Evolutionary conservation across 2,329 filamentous ascomycete genomes (phyloP), one percentile per base, ranked within the genome.

Genomic region (Malbranchea cinnamomea): DNA sequence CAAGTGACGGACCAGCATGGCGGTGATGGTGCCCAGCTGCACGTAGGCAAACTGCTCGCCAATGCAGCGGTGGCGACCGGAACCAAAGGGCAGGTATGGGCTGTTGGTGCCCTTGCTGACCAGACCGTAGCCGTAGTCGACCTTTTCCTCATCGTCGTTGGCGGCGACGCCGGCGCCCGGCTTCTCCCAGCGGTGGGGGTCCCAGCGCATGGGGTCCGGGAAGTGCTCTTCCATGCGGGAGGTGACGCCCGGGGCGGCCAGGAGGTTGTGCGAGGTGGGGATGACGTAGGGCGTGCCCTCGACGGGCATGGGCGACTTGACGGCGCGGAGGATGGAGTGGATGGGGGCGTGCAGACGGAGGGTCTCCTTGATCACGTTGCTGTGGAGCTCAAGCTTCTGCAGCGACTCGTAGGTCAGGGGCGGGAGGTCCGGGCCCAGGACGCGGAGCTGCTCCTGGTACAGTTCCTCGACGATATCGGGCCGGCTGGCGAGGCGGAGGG

Each of bases 1-100:
- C 62, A 93, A 81, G 31, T 73, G 53, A 28, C 83, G 69, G 23
- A 92, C 78, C 41, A 85, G 60, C 35, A 74, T 74, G 29, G 76
- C 82, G 8, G 77, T 63, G 41, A 95, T 91, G 25, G 82, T 84
- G 51, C 85, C 78, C 38, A 95, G 65, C 60, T 95, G 87, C 34
- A 91, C 67, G 52, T 91, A 92, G 43, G 87, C 87, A 54, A 94
- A 95, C 49, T 93, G 83, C 65, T 95, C 87, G 41, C 87, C 87
- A 49, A 95, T 94, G 59, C 87, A 95, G 41, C 87, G 69, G 59
- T 95, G 87, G 42, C 87, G 68, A 23, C 87, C 87, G 17, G 85
- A 87, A 35, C 87, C 87, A 50, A 95, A 95, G 2, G 87, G 87
- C 27, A 95, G 71, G 54, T 94, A 95, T 0, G 87, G 85, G 30